Base-by-base conservation (phyloP, 139 green algal genomes). In the Volvox reticuliferus region DNA sequence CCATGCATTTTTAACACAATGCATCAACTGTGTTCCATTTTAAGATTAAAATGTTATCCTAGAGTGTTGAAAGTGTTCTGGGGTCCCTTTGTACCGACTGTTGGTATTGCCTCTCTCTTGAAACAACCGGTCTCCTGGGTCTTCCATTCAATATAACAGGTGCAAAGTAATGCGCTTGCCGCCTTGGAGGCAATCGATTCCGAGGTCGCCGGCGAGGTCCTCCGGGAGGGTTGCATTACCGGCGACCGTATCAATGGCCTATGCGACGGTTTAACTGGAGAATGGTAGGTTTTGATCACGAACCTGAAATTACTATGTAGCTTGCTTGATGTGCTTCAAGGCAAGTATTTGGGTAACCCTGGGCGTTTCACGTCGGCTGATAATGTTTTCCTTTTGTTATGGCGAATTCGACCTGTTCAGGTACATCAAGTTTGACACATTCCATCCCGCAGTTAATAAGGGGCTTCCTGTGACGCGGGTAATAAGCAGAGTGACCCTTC, bases 371-470 rank as follows among this genome's bases (percentile, higher is more conserved):
- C 71, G 71, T 79, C 71, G 71, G 18, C 71, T 79, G 21, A 79
- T 20, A 2, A 6, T 30, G 16, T 30, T 18, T 79, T 20, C 26
- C 26, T 35, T 55, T 9, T 55, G 44, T 55, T 55, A 55, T 55
- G 44, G 44, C 44, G 44, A 12, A 75, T 14, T 5, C 71, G 9
- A n/a, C 71, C 26, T 2, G 71, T 55, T n/a, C 94, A 99, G 97
- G 97, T 99, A 99, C 87, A 89, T 98, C 92, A 99, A 99, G 95
- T 99, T 99, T 90, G 98, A 99, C 94, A 99, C 98, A 2, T 99
- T 97, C 94, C 97, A 98, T 86, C 97, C 98, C 13, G 98, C 98
- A 17, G 97, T 97, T 28, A 93, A 98, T 68, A 94, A 92, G 36
- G 98, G 98, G 63, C 95, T 99, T 73, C 98, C 98, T 18, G 96